Conservation (phyloP, 2,329 filamentous ascomycete genomes). For the Phaeoacremonium minimum region DNA sequence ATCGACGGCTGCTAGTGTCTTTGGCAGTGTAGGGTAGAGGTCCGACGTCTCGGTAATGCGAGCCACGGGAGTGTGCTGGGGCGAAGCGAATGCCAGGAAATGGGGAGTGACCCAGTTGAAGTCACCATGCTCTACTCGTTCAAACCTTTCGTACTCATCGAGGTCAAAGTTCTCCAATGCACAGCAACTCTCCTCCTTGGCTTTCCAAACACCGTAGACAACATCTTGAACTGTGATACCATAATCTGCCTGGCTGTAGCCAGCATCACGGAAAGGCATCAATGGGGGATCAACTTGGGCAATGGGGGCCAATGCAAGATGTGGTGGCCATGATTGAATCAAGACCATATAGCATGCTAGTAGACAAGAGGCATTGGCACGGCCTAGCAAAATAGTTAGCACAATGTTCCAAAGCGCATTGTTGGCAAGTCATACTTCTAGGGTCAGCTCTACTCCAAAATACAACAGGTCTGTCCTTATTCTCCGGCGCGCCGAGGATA, state of each 20-base stretch:
- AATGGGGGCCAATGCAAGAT: slow-evolving; percentile 90
- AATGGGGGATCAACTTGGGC: slow-evolving; percentile 94
- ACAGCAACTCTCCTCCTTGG: slow-evolving; percentile 91
- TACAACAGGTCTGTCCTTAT: slow-evolving; percentile 84
- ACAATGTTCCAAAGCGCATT: slow-evolving; percentile 1
- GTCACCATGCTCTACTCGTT: slow-evolving; percentile 95
- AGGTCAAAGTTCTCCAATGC: slow-evolving; percentile 91
- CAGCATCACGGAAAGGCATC: slow-evolving; percentile 98
- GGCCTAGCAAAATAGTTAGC: slow-evolving; percentile 48
- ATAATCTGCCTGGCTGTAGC: slow-evolving; percentile 97
- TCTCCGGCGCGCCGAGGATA: slow-evolving; percentile 85
- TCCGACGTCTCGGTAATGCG: slow-evolving; percentile 71
- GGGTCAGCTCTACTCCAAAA: slow-evolving; percentile 95
- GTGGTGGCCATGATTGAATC: slow-evolving; percentile 95
- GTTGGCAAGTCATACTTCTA: slow-evolving; percentile 61
- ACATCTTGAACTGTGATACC: slow-evolving; percentile 94
- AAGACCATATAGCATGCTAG: slow-evolving; percentile 98
- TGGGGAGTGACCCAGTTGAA: slow-evolving; percentile 99
- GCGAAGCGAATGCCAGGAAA: slow-evolving; percentile 95
- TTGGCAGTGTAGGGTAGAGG: slow-evolving; percentile 69
- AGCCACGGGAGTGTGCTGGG: slow-evolving; percentile 73
- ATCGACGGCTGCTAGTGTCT: slow-evolving; percentile 68
- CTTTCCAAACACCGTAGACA: slow-evolving; percentile 97
- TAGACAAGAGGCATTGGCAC: slow-evolving; percentile 90
- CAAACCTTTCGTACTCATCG: slow-evolving; percentile 93